These are phyloP conservation scores for Eremothecium cymbalariae DNA, from an alignment of 1,139 yeast genomes.

Conservation along the genomic window DNA sequence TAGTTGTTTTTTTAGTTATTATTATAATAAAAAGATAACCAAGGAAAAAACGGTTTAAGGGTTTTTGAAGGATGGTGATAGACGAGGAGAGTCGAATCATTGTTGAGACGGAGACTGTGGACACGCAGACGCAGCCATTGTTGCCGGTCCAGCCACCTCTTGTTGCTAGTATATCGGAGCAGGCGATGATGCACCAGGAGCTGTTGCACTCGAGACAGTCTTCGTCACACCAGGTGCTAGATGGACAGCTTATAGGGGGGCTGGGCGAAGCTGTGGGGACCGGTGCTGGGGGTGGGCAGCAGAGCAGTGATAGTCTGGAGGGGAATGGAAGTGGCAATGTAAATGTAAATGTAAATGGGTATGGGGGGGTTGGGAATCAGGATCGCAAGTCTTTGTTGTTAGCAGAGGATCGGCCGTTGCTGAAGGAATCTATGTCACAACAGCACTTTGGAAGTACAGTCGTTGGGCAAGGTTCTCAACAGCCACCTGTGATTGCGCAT, in stretches of 20 bases:
- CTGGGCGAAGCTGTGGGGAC: background rate
- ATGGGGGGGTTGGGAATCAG: background rate
- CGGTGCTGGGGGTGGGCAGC: background rate
- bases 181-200: slow-evolving; percentile 7
- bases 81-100: slow-evolving; percentile 28
- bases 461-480: slow-evolving; percentile 11
- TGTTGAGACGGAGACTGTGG: slow-evolving; percentile 34
- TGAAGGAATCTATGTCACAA: background rate
- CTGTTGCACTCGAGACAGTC: slow-evolving; percentile 5
- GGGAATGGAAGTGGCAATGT: background rate
- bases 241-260: slow-evolving; percentile 4
- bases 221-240: slow-evolving; percentile 2
- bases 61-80: slow-evolving; percentile 8
- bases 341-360: background rate
- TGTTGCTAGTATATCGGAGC: slow-evolving; percentile 1
- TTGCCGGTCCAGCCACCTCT: slow-evolving; percentile 12
- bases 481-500: slow-evolving; percentile 14
- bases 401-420: slow-evolving; percentile 1
- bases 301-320: background rate
- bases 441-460: slow-evolving; percentile 4
- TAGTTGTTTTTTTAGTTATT: background rate
- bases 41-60: no score
- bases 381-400: background rate
- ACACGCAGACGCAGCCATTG: slow-evolving; percentile 22
- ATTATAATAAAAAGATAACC: no score